A percentile compares a stretch with the other conserved stretches of the same genome.
Conservation (phyloP, 1,284 basidiomycete species). For the Paramarasmius palmivorus region DNA sequence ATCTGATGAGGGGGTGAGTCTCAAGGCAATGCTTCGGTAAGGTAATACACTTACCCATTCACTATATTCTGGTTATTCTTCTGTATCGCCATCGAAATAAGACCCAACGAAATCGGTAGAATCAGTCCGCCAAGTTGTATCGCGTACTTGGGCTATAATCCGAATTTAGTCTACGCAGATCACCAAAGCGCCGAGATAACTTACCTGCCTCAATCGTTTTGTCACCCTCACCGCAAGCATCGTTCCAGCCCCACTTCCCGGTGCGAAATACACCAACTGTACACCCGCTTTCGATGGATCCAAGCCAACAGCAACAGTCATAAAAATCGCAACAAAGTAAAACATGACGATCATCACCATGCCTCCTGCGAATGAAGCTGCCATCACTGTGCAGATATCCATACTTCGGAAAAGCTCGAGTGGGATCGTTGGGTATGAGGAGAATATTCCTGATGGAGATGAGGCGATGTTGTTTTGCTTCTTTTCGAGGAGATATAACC, state of each 20-base stretch:
- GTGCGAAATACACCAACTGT: constrained; percentile 49
- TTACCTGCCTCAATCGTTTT: constrained; percentile 4
- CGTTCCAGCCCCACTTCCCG: constrained; percentile 37
- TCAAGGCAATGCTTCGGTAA: not conserved
- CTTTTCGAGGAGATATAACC: constrained; percentile 41
- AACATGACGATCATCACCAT: constrained; percentile 54
- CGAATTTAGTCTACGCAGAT: not conserved
- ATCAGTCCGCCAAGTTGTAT: constrained; percentile 38
- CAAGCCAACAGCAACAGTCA: constrained; percentile 41
- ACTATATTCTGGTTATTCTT: constrained; percentile 33
- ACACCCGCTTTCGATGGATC: constrained; percentile 39
- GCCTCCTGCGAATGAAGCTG: constrained; percentile 40
- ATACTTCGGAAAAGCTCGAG: constrained; percentile 8
- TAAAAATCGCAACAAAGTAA: constrained; percentile 54
- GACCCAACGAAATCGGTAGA: constrained; percentile 38
- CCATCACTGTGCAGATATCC: constrained; percentile 29
- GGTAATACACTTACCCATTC: constrained; percentile 32
- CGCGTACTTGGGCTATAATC: constrained; percentile 40
- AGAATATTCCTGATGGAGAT: constrained; percentile 22
- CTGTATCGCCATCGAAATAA: constrained; percentile 43
- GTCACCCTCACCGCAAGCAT: constrained; percentile 4
- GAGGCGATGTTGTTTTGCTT: constrained; percentile 12
- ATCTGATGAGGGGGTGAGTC: constrained; percentile 27
- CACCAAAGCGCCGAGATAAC: no score
- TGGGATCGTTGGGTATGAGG: constrained; percentile 20